These are phyloP conservation scores for Cyathus striatus DNA, from an alignment of 768 basidiomycete species.

Conservation along the genomic window DNA sequence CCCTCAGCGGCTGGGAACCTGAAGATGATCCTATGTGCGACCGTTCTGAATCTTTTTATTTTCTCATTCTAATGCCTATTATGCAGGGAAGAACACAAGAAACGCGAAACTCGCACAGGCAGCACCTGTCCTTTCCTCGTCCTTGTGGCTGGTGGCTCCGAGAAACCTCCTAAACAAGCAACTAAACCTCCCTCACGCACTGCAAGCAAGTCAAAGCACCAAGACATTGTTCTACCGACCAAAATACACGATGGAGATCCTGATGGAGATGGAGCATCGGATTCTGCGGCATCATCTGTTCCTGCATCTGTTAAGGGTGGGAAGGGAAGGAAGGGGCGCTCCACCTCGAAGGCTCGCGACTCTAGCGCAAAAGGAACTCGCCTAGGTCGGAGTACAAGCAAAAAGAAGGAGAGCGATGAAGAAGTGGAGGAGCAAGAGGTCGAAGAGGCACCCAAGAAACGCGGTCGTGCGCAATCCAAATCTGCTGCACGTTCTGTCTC, in stretches of 20 bases:
- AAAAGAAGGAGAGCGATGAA: slow-evolving; percentile 17
- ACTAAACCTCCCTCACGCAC: slow-evolving; percentile 22
- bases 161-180: slow-evolving; percentile 13
- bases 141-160: slow-evolving; percentile 11
- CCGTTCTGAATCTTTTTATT: neutral
- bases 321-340: slow-evolving; percentile 16
- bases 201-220: slow-evolving; percentile 23
- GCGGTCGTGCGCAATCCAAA: no score
- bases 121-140: slow-evolving; percentile 36
- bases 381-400: no score
- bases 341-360: no score
- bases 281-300: slow-evolving; percentile 9
- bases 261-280: slow-evolving; percentile 19
- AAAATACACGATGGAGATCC: slow-evolving; percentile 34
- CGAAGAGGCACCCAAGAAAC: no score
- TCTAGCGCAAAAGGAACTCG: no score
- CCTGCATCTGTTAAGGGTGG: slow-evolving; percentile 10
- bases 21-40: slow-evolving; percentile 84
- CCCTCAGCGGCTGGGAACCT: slow-evolving; percentile 82
- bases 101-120: slow-evolving; percentile 49
- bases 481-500: no score
- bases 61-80: slow-evolving; percentile 3
- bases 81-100: slow-evolving; percentile 69
- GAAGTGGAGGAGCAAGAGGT: slow-evolving; percentile 16
- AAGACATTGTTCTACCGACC: slow-evolving; percentile 30